Evolutionary conservation across 345 rosid genomes (phyloP), one percentile per base, ranked within the genome.

Genomic region (Eucalyptus lansdowneana): DNA sequence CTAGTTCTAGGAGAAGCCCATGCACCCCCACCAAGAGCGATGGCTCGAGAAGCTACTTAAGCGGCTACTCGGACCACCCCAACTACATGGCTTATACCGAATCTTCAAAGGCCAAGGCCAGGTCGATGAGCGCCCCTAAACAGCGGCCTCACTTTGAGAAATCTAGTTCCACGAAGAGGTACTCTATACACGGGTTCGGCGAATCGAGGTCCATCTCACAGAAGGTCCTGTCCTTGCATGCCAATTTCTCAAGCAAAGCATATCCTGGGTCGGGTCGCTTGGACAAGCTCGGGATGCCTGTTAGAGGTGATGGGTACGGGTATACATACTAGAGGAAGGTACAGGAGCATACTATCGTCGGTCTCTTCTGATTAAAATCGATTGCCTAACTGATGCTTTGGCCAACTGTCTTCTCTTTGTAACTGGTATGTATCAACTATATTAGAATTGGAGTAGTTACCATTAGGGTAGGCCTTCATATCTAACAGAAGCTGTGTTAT

Each of bases 241-340:
- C 96, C 17, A 96, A 88, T 89, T 96, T 95, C 53, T 87, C 94
- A 24, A 94, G 90, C 91, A 98, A 95, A 90, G 99, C 97, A 16
- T 98, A 98, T 88, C 99, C 99, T 1, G 99, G 99, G 51, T 98
- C 98, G 1, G 99, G 99, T 86, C 97, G 96, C 54, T 91, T 98
- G 93, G 99, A 98, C 94, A 94, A 92, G 88, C 94, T 96, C 0
- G 99, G 99, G 58, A 95, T 97, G 99, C 99, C 99, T 1, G 50
- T 96, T 50, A 94, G 93, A 45, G 90, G 87, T 16, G 69, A 87
- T 6, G 87, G 87, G 40, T 37, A 24, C 58, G 88, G 80, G 16
- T 86, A 65, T 31, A 86, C 60, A 31, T 72, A 76, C 56, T 54
- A 86, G 62, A 69, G n/a, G 31, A 53, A 87, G 72, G 58, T 31